Evolutionary conservation across 2,329 filamentous ascomycete species (phyloP).

Genomic region (Cladosporium colombiae): DNA sequence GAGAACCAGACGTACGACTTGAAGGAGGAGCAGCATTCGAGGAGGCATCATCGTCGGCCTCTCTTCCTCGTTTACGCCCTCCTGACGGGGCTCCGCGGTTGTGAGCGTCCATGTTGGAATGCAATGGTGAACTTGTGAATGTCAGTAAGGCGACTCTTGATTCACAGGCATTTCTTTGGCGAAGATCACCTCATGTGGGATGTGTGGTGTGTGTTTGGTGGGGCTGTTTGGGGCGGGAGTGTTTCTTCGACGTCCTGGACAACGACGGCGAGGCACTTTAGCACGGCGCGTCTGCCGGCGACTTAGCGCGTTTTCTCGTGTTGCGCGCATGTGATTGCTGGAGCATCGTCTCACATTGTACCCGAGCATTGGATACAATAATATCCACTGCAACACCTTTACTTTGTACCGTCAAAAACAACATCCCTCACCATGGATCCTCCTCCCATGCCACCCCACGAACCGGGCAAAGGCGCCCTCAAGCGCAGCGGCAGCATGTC

Average conservation of each 20-base stretch:
- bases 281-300: background rate
- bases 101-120: slow-evolving; percentile 76
- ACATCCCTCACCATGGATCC: slow-evolving; percentile 4
- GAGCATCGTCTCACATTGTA: background rate
- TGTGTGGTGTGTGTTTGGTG: slow-evolving; percentile 17
- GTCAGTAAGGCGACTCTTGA: background rate
- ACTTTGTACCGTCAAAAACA: background rate
- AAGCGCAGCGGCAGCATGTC: slow-evolving; percentile 34
- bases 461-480: slow-evolving; percentile 1
- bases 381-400: background rate
- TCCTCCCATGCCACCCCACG: background rate
- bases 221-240: slow-evolving; percentile 1
- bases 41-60: slow-evolving; percentile 62
- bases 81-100: slow-evolving; percentile 67
- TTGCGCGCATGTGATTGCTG: slow-evolving; percentile 5
- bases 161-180: background rate
- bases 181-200: slow-evolving; percentile 7
- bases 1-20: slow-evolving; percentile 56
- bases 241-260: slow-evolving; percentile 11
- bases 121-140: slow-evolving; percentile 71
- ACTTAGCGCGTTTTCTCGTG: slow-evolving; percentile 9
- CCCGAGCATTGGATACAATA: background rate
- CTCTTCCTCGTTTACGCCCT: slow-evolving; percentile 64
- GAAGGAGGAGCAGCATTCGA: slow-evolving; percentile 61
- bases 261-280: slow-evolving; percentile 9